Evolutionary conservation across 495 filamentous ascomycete species (phyloP).

Genomic region (Penicillium lividum): DNA sequence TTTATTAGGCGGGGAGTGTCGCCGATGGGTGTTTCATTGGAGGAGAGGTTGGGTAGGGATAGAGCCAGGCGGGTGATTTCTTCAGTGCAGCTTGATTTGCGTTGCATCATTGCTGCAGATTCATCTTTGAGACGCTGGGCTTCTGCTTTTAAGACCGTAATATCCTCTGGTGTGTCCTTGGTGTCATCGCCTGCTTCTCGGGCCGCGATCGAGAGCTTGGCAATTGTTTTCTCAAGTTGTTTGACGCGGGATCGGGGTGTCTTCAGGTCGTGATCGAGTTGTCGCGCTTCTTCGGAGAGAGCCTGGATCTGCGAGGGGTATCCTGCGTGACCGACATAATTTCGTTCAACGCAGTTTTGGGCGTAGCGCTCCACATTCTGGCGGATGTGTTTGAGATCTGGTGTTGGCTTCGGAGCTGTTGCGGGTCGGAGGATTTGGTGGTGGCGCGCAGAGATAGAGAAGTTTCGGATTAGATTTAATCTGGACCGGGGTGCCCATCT

Average conservation of each 20-base stretch:
- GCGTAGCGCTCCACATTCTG: slow-evolving; percentile 74
- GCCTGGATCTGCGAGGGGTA: slow-evolving; percentile 69
- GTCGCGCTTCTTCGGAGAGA: slow-evolving; percentile 66
- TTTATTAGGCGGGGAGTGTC: slow-evolving; percentile 56
- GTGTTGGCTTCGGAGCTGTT: slow-evolving; percentile 74
- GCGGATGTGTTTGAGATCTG: slow-evolving; percentile 88
- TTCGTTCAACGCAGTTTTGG: slow-evolving; percentile 80
- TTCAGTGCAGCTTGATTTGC: slow-evolving; percentile 58
- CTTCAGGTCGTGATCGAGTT: slow-evolving; percentile 42
- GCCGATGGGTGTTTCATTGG: slow-evolving; percentile 71
- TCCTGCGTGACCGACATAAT: slow-evolving; percentile 68
- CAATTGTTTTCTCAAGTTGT: slow-evolving; percentile 44
- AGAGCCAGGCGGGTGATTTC: slow-evolving; percentile 76
- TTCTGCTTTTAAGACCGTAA: slow-evolving; percentile 53
- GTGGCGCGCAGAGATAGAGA: slow-evolving; percentile 30
- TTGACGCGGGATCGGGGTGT: slow-evolving; percentile 41
- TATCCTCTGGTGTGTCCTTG: slow-evolving; percentile 18
- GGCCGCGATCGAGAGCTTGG: slow-evolving; percentile 31
- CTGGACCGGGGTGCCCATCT: slow-evolving; percentile 20
- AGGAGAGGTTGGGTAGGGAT: slow-evolving; percentile 84
- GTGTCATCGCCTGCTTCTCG: slow-evolving; percentile 14
- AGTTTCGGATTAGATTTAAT: slow-evolving; percentile 24
- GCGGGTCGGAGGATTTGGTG: slow-evolving; percentile 54
- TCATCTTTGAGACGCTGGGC: slow-evolving; percentile 68
- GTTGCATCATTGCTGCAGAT: slow-evolving; percentile 57